Percentiles rank a stretch among this genome's conserved stretches.
Conservation (phyloP, 2,329 filamentous ascomycete genomes). For the Daldinia sp. region DNA sequence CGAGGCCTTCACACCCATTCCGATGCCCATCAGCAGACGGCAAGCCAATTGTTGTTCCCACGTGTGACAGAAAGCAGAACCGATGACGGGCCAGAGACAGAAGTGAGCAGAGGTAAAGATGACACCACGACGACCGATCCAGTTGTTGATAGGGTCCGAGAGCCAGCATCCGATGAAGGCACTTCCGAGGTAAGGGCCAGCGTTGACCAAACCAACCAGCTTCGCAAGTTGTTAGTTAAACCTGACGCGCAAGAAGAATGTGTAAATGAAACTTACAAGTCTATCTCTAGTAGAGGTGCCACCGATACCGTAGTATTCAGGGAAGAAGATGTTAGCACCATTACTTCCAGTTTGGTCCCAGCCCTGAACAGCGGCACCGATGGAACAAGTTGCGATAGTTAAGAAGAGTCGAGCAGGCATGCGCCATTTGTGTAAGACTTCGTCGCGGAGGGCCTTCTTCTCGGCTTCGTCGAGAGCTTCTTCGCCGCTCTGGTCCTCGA, state of each 20-base stretch:
- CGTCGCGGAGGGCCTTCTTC: slow-evolving; percentile 65
- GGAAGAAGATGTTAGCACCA: slow-evolving; percentile 70
- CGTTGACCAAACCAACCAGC: slow-evolving; percentile 67
- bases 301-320: slow-evolving; percentile 60
- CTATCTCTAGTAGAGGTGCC: slow-evolving; percentile 35
- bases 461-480: slow-evolving; percentile 67
- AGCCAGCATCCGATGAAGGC: slow-evolving; percentile 65
- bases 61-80: slow-evolving; percentile 73
- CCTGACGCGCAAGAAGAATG: background rate
- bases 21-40: slow-evolving; percentile 77
- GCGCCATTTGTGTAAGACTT: slow-evolving; percentile 73
- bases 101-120: slow-evolving; percentile 81
- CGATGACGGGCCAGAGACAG: slow-evolving; percentile 73
- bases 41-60: slow-evolving; percentile 77
- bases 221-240: slow-evolving; percentile 27
- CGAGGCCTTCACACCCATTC: slow-evolving; percentile 77
- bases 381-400: slow-evolving; percentile 72
- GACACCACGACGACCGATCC: slow-evolving; percentile 69
- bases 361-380: slow-evolving; percentile 74
- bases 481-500: slow-evolving; percentile 65
- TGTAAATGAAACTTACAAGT: slow-evolving; percentile 47
- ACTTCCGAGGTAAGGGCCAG: slow-evolving; percentile 54
- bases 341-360: slow-evolving; percentile 74
- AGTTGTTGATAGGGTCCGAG: slow-evolving; percentile 67
- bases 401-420: slow-evolving; percentile 69